A percentile compares a stretch with the other conserved stretches of the same genome.
Conservation (phyloP, 2,329 filamentous ascomycete species). For the Calonectria montana region DNA sequence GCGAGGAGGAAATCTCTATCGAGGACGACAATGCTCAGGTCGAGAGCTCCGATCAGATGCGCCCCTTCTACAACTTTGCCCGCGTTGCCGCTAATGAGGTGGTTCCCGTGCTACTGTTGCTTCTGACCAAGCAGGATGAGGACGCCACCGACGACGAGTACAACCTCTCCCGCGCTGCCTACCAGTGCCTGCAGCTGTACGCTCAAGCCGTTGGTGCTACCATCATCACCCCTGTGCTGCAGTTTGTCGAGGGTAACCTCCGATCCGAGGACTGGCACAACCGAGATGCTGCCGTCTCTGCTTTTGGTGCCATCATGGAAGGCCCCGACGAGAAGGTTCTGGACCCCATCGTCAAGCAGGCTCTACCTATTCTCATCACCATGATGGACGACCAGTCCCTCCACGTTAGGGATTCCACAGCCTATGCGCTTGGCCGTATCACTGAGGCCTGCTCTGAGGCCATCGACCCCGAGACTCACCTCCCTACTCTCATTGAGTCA, state of each 20-base stretch:
- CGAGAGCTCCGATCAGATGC: constrained; percentile 84
- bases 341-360: constrained; percentile 95
- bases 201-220: constrained; percentile 88
- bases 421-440: constrained; percentile 94
- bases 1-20: constrained; percentile 97
- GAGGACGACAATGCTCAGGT: constrained; percentile 90
- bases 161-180: constrained; percentile 93
- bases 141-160: constrained; percentile 98
- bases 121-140: constrained; percentile 97
- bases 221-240: constrained; percentile 86
- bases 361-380: constrained; percentile 87
- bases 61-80: constrained; percentile 96
- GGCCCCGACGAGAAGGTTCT: constrained; percentile 93
- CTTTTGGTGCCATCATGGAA: constrained; percentile 99
- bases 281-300: constrained; percentile 94
- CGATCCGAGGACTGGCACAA: constrained; percentile 93
- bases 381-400: constrained; percentile 92
- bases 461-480: constrained; percentile 85
- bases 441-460: constrained; percentile 93
- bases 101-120: constrained; percentile 87
- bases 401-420: constrained; percentile 94
- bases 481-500: constrained; percentile 86
- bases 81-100: constrained; percentile 94
- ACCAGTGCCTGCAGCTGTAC: constrained; percentile 96
- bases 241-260: constrained; percentile 92